These are phyloP conservation scores for Lippia alba DNA, from an alignment of 305 asterid species.

Conservation along the genomic window DNA sequence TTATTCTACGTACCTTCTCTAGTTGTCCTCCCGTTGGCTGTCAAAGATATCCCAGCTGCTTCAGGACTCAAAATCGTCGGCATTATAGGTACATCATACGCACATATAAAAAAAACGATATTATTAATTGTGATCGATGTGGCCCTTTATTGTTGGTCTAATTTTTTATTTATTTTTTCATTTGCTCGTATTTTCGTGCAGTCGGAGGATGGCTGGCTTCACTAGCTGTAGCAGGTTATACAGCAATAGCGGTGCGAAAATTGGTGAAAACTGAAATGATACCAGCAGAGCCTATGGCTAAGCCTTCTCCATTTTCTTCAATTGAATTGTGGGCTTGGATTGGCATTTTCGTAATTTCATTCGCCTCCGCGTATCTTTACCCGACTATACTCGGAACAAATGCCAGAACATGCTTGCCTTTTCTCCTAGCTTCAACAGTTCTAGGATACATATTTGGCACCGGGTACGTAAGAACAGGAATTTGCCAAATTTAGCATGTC, in stretches of 20 bases:
- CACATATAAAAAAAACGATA: no score
- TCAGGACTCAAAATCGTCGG: constrained; percentile 77
- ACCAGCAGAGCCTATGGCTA: constrained; percentile 95
- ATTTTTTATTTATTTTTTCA: neutral
- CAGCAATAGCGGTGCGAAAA: constrained; percentile 87
- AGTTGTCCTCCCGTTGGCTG: constrained; percentile 91
- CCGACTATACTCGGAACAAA: constrained; percentile 83
- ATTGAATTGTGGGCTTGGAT: constrained; percentile 83
- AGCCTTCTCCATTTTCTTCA: constrained; percentile 86
- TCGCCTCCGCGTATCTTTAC: constrained; percentile 65
- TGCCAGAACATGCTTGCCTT: constrained; percentile 91
- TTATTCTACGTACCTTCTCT: constrained; percentile 93
- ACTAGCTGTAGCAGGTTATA: constrained; percentile 80
- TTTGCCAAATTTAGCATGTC: constrained; percentile 18
- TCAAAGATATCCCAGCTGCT: constrained; percentile 89
- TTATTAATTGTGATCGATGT: neutral
- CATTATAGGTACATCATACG: constrained; percentile 60
- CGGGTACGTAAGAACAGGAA: constrained; percentile 52
- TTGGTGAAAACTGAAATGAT: constrained; percentile 84
- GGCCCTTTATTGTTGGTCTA: no score
- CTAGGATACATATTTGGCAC: constrained; percentile 88
- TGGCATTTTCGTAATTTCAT: constrained; percentile 65
- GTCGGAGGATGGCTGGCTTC: constrained; percentile 96
- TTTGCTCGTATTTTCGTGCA: constrained; percentile 36
- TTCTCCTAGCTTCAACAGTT: constrained; percentile 85